These are phyloP conservation scores for Vigna mungo DNA, from an alignment of 306 rosid species.

Conservation along the genomic window DNA sequence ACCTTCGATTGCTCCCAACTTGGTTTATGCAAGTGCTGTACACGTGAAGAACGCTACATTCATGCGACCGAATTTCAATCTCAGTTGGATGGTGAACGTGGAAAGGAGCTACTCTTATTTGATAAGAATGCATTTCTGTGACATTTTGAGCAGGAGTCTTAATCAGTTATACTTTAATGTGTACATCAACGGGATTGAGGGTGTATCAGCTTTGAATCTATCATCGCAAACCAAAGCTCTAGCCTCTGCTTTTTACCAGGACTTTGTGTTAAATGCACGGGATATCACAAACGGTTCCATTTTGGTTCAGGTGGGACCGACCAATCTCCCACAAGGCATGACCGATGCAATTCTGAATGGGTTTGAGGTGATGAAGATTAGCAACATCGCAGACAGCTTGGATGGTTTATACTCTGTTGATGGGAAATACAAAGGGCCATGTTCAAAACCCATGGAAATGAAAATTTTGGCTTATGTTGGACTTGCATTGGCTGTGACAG, in stretches of 20 bases:
- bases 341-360: slow-evolving; percentile 77
- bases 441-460: slow-evolving; percentile 13
- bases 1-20: slow-evolving; percentile 67
- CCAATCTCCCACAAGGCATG: slow-evolving; percentile 47
- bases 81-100: slow-evolving; percentile 73
- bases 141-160: slow-evolving; percentile 68
- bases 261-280: slow-evolving; percentile 58
- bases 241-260: slow-evolving; percentile 65
- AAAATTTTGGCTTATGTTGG: slow-evolving; percentile 58
- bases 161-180: slow-evolving; percentile 64
- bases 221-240: slow-evolving; percentile 65
- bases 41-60: slow-evolving; percentile 57
- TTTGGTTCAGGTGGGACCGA: slow-evolving; percentile 66
- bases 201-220: slow-evolving; percentile 61
- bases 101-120: slow-evolving; percentile 68
- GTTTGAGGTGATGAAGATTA: slow-evolving; percentile 80
- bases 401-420: slow-evolving; percentile 59
- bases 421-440: slow-evolving; percentile 62
- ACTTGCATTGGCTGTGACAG: slow-evolving; percentile 50
- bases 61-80: slow-evolving; percentile 59
- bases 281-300: slow-evolving; percentile 57
- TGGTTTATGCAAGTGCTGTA: slow-evolving; percentile 63
- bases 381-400: slow-evolving; percentile 65
- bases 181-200: slow-evolving; percentile 64
- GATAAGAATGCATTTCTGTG: slow-evolving; percentile 87